Evolutionary conservation across 2,329 filamentous ascomycete genomes (phyloP), one percentile per base, ranked within the genome.

Genomic region (Domatiomyces globalis): DNA sequence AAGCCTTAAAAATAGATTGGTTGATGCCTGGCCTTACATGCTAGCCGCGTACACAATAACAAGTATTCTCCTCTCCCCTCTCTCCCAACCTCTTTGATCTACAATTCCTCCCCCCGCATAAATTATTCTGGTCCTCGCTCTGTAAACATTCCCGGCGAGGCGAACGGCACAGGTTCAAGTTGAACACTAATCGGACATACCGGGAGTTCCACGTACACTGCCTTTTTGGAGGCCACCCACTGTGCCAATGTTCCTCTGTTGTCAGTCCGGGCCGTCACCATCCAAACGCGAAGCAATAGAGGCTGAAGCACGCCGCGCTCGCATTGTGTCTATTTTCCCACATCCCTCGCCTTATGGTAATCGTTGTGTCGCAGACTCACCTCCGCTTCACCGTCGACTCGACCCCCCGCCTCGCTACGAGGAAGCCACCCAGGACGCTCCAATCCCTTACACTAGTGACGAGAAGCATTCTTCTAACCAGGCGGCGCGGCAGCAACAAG

Each of bases 251-350:
- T 39, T 39, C 33, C 33, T 39, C 2, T 39, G 33, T 39, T 39
- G 33, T 15, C 33, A 39, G 33, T 15, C 33, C 9, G 10, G 15
- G 33, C 15, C 33, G 33, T 12, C 33, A 39, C 33, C 4, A 15
- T 39, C 33, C 33, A 39, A 39, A 39, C 33, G 33, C 12, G 12
- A 15, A 27, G 27, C 45, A 4, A 8, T 9, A 7, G 45, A 47
- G n/a, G 45, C 45, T 27, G 45, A 47, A 47, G 45, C 45, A 18
- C 45, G 45, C 45, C 45, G 36, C 29, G 25, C 20, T 10, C 45
- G 45, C 29, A 12, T 33, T 15, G 27, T 33, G 6, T 47, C 45
- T 18, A 33, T 47, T 10, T 3, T 47, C 20, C 45, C 45, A 7
- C 45, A 2, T 20, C 45, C 20, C n/a, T n/a, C 20, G 17, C 5